Conservation (phyloP, 2,329 filamentous ascomycete species). For the Raffaelea arxii region DNA sequence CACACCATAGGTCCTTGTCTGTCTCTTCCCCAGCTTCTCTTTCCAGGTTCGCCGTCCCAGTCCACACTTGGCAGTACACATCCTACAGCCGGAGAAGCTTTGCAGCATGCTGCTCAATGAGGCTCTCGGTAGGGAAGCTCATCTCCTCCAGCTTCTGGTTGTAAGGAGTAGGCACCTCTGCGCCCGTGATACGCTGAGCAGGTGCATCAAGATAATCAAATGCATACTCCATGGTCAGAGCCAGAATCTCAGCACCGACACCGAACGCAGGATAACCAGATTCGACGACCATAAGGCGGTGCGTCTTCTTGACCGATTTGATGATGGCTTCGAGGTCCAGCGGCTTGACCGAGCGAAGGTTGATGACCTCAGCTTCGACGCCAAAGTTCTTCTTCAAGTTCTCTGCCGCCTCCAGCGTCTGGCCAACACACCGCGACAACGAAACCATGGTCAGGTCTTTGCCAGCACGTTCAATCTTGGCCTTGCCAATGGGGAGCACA, state of each 20-base stretch:
- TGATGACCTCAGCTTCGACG: slow-evolving; percentile 92
- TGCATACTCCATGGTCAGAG: slow-evolving; percentile 91
- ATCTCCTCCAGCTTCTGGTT: slow-evolving; percentile 88
- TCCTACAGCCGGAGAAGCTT: slow-evolving; percentile 67
- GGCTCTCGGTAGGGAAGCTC: slow-evolving; percentile 81
- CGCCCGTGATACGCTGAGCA: slow-evolving; percentile 87
- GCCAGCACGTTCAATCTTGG: slow-evolving; percentile 93
- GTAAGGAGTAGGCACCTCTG: slow-evolving; percentile 95
- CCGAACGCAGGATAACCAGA: slow-evolving; percentile 95
- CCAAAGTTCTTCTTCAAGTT: slow-evolving; percentile 94
- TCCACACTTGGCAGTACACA: too few relatives aligned
- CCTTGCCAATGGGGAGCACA: slow-evolving; percentile 94
- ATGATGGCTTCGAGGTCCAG: slow-evolving; percentile 91
- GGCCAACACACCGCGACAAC: slow-evolving; percentile 89
- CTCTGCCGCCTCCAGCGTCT: slow-evolving; percentile 80
- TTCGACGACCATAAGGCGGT: slow-evolving; percentile 82
- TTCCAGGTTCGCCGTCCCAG: too few relatives aligned
- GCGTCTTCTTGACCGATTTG: slow-evolving; percentile 98
- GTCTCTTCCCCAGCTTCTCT: too few relatives aligned
- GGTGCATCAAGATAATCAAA: slow-evolving; percentile 97
- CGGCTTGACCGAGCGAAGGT: slow-evolving; percentile 94
- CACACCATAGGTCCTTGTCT: too few relatives aligned
- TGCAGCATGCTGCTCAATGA: slow-evolving; percentile 80
- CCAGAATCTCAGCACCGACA: slow-evolving; percentile 85
- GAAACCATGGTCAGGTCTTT: slow-evolving; percentile 95